A percentile compares a stretch with the other conserved stretches of the same genome.
Evolutionary conservation across 148 eudicot species (phyloP).

Genomic region (Cornus florida): DNA sequence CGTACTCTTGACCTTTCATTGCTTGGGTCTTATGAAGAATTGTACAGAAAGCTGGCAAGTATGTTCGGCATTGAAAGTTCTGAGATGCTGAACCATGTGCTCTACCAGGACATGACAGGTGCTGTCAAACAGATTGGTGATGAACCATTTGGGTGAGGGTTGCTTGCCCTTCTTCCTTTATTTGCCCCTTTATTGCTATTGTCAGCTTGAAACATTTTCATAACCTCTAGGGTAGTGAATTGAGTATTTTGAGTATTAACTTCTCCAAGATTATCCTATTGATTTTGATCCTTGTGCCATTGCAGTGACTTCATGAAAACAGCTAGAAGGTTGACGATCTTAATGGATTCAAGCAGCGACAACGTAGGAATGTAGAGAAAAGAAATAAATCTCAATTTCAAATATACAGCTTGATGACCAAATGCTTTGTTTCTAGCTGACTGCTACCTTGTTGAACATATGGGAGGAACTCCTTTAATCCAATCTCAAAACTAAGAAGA

Average conservation of each 20-base stretch:
- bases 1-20: conserved; percentile 57
- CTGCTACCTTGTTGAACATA: background rate
- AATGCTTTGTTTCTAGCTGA: conserved; percentile 8
- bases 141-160: conserved; percentile 64
- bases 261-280: background rate
- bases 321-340: conserved; percentile 70
- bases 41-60: conserved; percentile 51
- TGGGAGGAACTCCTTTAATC: conserved; percentile 19
- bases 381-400: conserved; percentile 11
- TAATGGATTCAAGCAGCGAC: conserved; percentile 58
- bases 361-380: conserved; percentile 48
- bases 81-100: conserved; percentile 56
- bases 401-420: conserved; percentile 46
- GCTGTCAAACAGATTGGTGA: conserved; percentile 60
- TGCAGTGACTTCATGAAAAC: conserved; percentile 75
- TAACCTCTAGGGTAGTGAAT: background rate
- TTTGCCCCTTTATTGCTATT: background rate
- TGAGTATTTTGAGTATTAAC: background rate
- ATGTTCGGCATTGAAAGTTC: conserved; percentile 64
- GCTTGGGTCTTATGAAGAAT: conserved; percentile 66
- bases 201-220: no score
- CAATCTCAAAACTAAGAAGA: conserved; percentile 6
- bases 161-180: background rate
- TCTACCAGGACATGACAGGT: conserved; percentile 53
- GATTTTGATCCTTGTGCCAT: background rate